Base-by-base conservation (phyloP, 2,329 filamentous ascomycete genomes). In the Sarocladium kiliense region DNA sequence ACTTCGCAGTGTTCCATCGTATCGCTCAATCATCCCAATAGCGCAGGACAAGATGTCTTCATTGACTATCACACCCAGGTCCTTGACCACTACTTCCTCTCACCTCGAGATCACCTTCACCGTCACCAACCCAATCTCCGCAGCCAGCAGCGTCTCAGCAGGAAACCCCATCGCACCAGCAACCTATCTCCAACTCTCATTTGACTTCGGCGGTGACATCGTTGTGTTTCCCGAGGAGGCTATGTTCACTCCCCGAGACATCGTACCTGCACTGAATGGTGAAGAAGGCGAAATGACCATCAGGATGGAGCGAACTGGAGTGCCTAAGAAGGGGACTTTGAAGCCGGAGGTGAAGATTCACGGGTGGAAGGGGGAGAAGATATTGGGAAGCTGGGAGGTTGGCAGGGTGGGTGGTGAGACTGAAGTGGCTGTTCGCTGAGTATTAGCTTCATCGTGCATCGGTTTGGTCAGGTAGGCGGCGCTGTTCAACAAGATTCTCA, bases 141-240 rank as follows among this genome's bases (percentile, higher is more conserved):
- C 21, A 4, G 23, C 7, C 7, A 18, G 3, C 14, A 18, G 5
- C 21, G 21, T 21, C 18, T 6, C 41, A 18, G 39, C 30, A 16
- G 12, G 39, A 45, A 57, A 55, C 44, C 57, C 55, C 34, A 54
- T 58, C 23, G 44, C 39, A 32, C 55, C 57, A 14, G 56, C 54
- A 32, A 59, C 57, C 26, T 44, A 50, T 26, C 59, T 58, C 10
- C 57, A 53, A 47, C 54, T 59, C 9, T 59, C 55, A 21, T 57
- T 54, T 50, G 39, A 53, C 23, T 47, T 60, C 26, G 57, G 56
- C 14, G 30, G 39, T 26, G 30, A 21, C 12, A 42, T 30, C n/a
- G 49, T 54, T 30, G 53, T 55, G 7, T 57, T 54, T 25, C 18
- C 44, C 18, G 53, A 59, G 7, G 23, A 21, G 3, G 44, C 5